Percentiles rank a stretch among this genome's conserved stretches.
Conservation (phyloP, 208 protist species). For the Phytomonas sp. region DNA sequence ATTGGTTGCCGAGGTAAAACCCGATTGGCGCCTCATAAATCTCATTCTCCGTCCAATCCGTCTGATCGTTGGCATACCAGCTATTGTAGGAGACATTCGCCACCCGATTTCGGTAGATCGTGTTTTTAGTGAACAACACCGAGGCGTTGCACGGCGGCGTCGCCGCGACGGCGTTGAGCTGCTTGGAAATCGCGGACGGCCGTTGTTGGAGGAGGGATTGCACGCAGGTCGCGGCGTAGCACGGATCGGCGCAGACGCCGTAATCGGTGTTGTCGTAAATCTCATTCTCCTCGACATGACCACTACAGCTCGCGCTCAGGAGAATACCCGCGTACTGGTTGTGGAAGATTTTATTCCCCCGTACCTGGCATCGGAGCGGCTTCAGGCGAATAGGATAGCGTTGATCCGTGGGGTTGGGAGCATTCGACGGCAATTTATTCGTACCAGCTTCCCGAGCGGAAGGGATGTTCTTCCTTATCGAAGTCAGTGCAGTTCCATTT, state of each 20-base stretch:
- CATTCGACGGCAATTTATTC: constrained; percentile 10
- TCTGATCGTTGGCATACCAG: constrained; percentile 23
- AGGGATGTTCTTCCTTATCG: no score
- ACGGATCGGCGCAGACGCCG: constrained; percentile 52
- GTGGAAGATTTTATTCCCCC: constrained; percentile 41
- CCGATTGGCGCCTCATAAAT: constrained; percentile 57
- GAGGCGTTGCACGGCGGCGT: constrained; percentile 11
- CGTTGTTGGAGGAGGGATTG: constrained; percentile 16
- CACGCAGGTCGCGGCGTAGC: constrained; percentile 28
- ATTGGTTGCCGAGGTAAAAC: constrained; percentile 48
- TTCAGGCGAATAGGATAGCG: constrained; percentile 17
- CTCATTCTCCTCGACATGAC: constrained; percentile 55
- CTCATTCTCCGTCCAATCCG: constrained; percentile 40
- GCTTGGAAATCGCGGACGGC: neutral
- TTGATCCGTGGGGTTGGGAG: constrained; percentile 16
- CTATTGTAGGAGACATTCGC: constrained; percentile 52
- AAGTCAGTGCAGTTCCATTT: no score
- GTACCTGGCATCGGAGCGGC: constrained; percentile 21
- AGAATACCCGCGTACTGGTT: constrained; percentile 70
- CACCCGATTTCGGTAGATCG: constrained; percentile 41
- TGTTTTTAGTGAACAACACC: constrained; percentile 11
- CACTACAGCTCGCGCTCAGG: constrained; percentile 31
- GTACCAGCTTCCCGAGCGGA: neutral
- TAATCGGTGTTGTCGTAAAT: constrained; percentile 61
- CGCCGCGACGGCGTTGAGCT: constrained; percentile 15